These are phyloP conservation scores for Cantharellus cinnabarinus DNA, from an alignment of 768 basidiomycete species.

Conservation along the genomic window DNA sequence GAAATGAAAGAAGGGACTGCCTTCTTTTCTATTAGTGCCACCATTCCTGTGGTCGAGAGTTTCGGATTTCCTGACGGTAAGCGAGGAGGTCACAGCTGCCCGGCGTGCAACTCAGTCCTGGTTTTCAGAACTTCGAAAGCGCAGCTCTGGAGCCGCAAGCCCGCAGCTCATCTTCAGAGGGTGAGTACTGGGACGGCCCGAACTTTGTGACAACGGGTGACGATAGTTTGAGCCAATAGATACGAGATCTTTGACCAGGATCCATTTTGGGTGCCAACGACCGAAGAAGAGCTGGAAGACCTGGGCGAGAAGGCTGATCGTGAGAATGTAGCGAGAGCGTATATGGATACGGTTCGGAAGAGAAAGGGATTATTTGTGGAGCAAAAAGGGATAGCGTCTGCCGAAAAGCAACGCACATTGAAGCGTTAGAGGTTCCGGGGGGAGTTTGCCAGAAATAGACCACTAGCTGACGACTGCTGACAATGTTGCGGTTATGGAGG, in stretches of 20 bases:
- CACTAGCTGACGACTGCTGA: too few species aligned
- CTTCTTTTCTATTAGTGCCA: conserved; percentile 79
- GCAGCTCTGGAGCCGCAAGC: conserved; percentile 91
- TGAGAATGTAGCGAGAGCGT: conserved; percentile 78
- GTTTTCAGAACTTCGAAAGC: conserved; percentile 70
- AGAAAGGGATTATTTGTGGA: conserved; percentile 94
- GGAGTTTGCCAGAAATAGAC: too few species aligned
- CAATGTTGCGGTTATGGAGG: too few species aligned
- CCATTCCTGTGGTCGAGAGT: conserved; percentile 89
- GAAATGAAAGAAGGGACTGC: conserved; percentile 97
- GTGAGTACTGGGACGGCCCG: conserved; percentile 17
- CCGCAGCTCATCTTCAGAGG: conserved; percentile 95
- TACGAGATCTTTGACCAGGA: conserved; percentile 88
- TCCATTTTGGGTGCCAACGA: conserved; percentile 96
- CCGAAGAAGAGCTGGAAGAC: conserved; percentile 91
- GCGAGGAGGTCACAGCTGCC: conserved; percentile 10
- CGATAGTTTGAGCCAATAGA: conserved; percentile 18
- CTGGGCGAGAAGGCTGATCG: conserved; percentile 91
- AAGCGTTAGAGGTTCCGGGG: conserved; percentile 15
- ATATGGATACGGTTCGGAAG: conserved; percentile 78
- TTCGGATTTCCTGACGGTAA: conserved; percentile 93
- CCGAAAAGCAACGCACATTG: conserved; percentile 89
- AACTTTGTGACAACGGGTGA: conserved; percentile 12
- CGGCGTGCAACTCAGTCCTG: not conserved
- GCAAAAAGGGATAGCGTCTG: conserved; percentile 81